A percentile compares a stretch with the other conserved stretches of the same genome.
These are phyloP conservation scores for Diospyros kaki DNA, from an alignment of 148 eudicot genomes.

Conservation along the genomic window DNA sequence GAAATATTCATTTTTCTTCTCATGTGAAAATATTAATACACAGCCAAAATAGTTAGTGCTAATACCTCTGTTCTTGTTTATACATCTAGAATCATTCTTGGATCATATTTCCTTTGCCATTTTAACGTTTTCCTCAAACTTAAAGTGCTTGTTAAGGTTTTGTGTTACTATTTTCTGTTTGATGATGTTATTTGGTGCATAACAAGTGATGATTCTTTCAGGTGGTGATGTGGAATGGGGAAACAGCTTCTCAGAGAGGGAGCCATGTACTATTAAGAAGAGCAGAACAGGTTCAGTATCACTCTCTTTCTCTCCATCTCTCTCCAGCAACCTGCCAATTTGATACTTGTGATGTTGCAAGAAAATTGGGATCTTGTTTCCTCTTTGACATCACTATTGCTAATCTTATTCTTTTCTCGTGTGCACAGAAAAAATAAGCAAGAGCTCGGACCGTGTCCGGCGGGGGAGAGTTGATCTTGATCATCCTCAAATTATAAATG, in stretches of 20 bases:
- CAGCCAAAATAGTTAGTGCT: conserved; percentile 1
- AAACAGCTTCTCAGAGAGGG: conserved; percentile 77
- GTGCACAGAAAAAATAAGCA: conserved; percentile 60
- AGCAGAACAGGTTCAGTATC: conserved; percentile 58
- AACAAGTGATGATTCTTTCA: conserved; percentile 12
- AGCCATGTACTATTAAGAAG: conserved; percentile 63
- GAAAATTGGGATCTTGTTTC: not conserved
- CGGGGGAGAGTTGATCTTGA: conserved; percentile 65
- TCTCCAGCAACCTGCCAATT: not conserved
- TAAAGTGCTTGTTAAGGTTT: too few relatives aligned
- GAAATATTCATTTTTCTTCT: not conserved
- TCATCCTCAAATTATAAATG: conserved; percentile 89
- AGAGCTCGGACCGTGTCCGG: conserved; percentile 43
- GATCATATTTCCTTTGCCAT: too few relatives aligned
- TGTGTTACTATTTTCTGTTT: not conserved
- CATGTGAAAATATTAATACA: too few relatives aligned
- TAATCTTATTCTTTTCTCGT: conserved; percentile 9
- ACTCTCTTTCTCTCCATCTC: not conserved
- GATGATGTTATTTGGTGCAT: not conserved
- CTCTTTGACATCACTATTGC: not conserved
- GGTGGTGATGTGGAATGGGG: conserved; percentile 78
- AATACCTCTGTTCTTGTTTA: not conserved
- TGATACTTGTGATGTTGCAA: not conserved
- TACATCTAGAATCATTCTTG: not conserved
- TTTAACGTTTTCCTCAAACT: too few relatives aligned